phyloP scores from a whole-genome alignment of 2,329 filamentous ascomycete genomes.

The Penicillium sp. region DNA sequence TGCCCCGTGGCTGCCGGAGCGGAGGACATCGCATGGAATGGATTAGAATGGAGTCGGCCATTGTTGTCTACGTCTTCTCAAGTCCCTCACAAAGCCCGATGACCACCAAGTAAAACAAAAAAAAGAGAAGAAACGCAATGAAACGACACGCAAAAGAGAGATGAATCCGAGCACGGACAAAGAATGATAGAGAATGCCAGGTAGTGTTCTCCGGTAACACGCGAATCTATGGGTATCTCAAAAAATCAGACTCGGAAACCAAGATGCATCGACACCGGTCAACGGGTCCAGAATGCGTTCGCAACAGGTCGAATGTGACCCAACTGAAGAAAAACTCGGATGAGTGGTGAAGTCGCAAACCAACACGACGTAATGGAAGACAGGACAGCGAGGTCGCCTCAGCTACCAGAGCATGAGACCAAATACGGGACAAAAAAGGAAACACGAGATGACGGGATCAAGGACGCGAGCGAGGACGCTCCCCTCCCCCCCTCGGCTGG shows the following conservation, averaged over 20 bases:
- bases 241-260: slow-evolving; percentile 1
- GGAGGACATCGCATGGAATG: slow-evolving; percentile 48
- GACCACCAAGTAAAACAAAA: slow-evolving; percentile 3
- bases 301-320: neutral
- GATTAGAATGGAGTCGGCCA: slow-evolving; percentile 46
- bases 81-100: slow-evolving; percentile 22
- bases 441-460: slow-evolving; percentile 21
- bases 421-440: slow-evolving; percentile 8
- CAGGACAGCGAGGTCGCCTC: slow-evolving; percentile 19
- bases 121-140: too few species aligned
- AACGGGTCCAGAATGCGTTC: slow-evolving; percentile 19
- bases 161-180: neutral
- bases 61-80: slow-evolving; percentile 22
- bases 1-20: slow-evolving; percentile 53
- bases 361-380: slow-evolving; percentile 10
- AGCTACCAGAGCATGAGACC: slow-evolving; percentile 33
- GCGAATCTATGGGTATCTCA: slow-evolving; percentile 26
- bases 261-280: slow-evolving; percentile 29
- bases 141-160: too few species aligned
- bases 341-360: neutral
- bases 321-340: neutral
- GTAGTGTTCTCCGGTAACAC: slow-evolving; percentile 4
- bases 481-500: slow-evolving; percentile 17
- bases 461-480: slow-evolving; percentile 23
- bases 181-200: slow-evolving; percentile 11